Conservation (phyloP, 2,329 filamentous ascomycete species). For the Uncinocarpus reesii region DNA sequence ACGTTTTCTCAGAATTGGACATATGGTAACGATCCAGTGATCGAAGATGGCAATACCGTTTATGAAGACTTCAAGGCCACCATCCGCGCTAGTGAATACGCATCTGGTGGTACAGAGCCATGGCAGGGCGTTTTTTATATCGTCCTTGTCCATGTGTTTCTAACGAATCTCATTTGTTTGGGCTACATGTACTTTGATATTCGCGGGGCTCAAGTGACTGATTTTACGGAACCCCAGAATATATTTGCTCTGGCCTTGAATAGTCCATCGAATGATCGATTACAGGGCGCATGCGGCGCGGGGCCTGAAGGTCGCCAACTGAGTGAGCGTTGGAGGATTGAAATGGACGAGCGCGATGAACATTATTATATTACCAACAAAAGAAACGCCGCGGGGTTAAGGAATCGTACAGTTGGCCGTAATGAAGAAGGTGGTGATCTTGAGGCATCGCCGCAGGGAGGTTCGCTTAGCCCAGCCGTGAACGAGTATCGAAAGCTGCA, state of each 20-base stretch:
- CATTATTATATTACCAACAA: constrained; percentile 43
- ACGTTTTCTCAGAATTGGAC: constrained; percentile 53
- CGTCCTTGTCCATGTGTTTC: constrained; percentile 55
- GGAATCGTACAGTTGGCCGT: not conserved
- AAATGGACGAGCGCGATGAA: constrained; percentile 39
- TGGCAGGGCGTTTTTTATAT: constrained; percentile 61
- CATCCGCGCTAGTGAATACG: constrained; percentile 57
- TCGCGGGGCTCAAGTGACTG: constrained; percentile 54
- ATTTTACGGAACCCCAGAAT: constrained; percentile 69
- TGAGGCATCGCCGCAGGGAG: not conserved
- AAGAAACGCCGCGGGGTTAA: constrained; percentile 8
- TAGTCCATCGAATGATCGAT: constrained; percentile 42
- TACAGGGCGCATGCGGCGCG: constrained; percentile 48
- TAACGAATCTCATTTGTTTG: constrained; percentile 49
- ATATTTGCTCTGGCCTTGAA: constrained; percentile 64
- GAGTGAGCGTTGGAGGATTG: constrained; percentile 36
- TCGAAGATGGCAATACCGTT: constrained; percentile 30
- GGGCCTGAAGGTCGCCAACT: constrained; percentile 45
- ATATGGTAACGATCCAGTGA: not conserved
- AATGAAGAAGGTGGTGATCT: constrained; percentile 11
- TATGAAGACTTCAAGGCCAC: constrained; percentile 51
- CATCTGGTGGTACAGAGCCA: constrained; percentile 49
- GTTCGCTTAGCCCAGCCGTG: constrained; percentile 25
- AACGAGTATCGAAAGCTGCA: constrained; percentile 28
- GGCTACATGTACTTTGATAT: constrained; percentile 50